Percentiles rank a stretch among this genome's conserved stretches.
Evolutionary conservation across 176 grass and related monocot species (phyloP).

Genomic region (Carex scoparia): DNA sequence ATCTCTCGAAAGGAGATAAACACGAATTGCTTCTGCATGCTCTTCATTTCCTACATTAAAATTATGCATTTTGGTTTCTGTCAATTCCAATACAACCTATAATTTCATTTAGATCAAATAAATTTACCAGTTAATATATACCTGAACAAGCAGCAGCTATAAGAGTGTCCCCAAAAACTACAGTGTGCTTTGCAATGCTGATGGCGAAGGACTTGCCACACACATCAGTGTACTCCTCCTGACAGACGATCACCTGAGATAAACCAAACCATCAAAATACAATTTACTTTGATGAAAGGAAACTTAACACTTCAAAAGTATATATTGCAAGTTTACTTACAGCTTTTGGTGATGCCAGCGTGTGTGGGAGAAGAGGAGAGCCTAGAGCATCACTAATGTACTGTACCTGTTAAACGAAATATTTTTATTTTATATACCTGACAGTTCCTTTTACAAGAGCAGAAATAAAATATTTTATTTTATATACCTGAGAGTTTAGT

Average conservation of each 20-base stretch:
- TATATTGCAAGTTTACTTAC: constrained; percentile 42
- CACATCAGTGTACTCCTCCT: constrained; percentile 20
- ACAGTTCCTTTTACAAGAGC: background rate
- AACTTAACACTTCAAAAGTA: background rate
- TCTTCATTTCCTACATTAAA: constrained; percentile 54
- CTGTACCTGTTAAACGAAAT: constrained; percentile 36
- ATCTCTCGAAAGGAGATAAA: constrained; percentile 65
- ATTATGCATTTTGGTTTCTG: background rate
- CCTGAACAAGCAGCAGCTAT: constrained; percentile 31
- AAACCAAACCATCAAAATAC: constrained; percentile 2
- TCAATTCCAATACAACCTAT: background rate
- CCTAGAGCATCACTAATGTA: constrained; percentile 74
- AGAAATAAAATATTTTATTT: constrained; percentile 7
- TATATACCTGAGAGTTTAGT: constrained; percentile 64
- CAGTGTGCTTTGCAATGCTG: constrained; percentile 40
- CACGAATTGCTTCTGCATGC: constrained; percentile 49
- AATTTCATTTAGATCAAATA: background rate
- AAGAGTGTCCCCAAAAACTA: constrained; percentile 31
- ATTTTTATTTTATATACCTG: no score
- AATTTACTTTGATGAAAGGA: background rate
- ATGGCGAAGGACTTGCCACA: constrained; percentile 46
- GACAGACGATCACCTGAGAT: background rate
- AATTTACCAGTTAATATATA: background rate
- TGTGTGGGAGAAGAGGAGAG: constrained; percentile 57
- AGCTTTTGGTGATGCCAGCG: constrained; percentile 40